These are phyloP conservation scores for Backusella mclennaniae DNA, from an alignment of 192 early-diverging fungal species.

Conservation along the genomic window DNA sequence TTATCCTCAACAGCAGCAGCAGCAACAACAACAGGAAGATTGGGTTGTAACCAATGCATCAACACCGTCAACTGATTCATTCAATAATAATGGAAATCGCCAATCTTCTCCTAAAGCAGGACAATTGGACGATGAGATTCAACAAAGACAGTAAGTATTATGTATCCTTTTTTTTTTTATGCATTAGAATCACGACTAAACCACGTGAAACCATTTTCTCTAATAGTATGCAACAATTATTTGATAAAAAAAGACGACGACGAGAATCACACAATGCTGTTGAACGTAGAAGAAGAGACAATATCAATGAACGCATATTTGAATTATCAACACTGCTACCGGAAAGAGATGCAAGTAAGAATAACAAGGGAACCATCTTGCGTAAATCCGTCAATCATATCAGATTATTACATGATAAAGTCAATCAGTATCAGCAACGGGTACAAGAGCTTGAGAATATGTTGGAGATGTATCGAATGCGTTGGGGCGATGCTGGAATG, in stretches of 20 bases:
- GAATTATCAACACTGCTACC: conserved; percentile 87
- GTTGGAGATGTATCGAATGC: conserved; percentile 23
- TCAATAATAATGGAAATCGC: neutral
- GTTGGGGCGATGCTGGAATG: conserved; percentile 9
- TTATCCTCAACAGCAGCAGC: neutral
- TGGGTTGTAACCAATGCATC: neutral
- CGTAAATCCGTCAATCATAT: conserved; percentile 94
- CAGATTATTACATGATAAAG: conserved; percentile 30
- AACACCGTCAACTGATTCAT: conserved; percentile 5
- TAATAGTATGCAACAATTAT: conserved; percentile 36
- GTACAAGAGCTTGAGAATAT: conserved; percentile 32
- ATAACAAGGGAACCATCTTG: conserved; percentile 92
- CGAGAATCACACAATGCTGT: conserved; percentile 98
- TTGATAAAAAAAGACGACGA: conserved; percentile 88
- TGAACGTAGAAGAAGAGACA: conserved; percentile 91
- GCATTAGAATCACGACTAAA: conserved; percentile 8
- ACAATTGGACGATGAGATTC: conserved; percentile 15
- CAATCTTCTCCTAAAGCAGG: neutral
- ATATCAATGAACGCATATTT: conserved; percentile 98
- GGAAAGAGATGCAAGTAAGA: conserved; percentile 83
- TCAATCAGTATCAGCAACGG: conserved; percentile 23
- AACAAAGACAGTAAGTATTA: conserved; percentile 20
- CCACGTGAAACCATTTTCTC: conserved; percentile 5
- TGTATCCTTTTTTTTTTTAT: neutral
- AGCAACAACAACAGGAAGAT: neutral